Evolutionary conservation across 73 alveolate species (phyloP).

Genomic region (Paramecium caudatum): DNA sequence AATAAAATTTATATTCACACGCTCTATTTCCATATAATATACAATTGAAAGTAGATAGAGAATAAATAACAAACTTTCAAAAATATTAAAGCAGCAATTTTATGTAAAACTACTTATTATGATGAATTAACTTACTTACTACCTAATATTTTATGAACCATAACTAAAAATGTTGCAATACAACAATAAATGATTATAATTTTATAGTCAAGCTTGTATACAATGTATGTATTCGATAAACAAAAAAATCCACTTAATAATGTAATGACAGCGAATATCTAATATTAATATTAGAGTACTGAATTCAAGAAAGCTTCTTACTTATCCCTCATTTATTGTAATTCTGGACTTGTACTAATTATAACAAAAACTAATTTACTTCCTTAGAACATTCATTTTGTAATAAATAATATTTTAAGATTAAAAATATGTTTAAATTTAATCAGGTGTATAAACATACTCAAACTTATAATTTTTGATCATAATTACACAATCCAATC

Average conservation of each 20-base stretch:
- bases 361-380: constrained; percentile 11
- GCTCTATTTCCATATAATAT: constrained; percentile 15
- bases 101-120: not conserved
- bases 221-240: constrained; percentile 12
- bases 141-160: constrained; percentile 51
- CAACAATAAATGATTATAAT: constrained; percentile 38
- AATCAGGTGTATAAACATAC: too few species aligned
- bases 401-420: too few species aligned
- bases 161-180: not conserved
- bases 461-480: constrained; percentile 22
- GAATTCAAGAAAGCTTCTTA: constrained; percentile 15
- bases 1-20: constrained; percentile 33
- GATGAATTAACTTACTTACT: not conserved
- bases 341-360: too few species aligned
- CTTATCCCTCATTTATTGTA: constrained; percentile 30
- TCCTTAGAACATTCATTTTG: too few species aligned
- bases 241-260: not conserved
- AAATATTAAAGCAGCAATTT: constrained; percentile 45
- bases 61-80: constrained; percentile 15
- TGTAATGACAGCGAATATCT: constrained; percentile 37
- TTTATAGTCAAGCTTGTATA: constrained; percentile 50
- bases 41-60: constrained; percentile 12
- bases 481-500: constrained; percentile 40
- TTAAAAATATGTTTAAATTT: too few species aligned
- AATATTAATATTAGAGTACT: not conserved